These are phyloP conservation scores for Jamesozyma piceae DNA, from an alignment of 805 yeast genomes.

Conservation along the genomic window DNA sequence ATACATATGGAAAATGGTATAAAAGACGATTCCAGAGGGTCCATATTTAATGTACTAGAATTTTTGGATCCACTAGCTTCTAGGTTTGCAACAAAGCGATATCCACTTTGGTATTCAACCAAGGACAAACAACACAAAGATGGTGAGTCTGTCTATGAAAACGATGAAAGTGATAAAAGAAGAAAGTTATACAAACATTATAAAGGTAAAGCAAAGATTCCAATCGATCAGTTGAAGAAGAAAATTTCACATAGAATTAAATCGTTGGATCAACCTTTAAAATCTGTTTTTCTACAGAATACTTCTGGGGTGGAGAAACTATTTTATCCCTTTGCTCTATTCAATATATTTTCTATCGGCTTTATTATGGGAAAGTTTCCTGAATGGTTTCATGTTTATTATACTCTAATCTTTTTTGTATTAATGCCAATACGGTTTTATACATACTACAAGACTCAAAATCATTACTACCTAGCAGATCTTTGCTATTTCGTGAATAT, in stretches of 20 bases:
- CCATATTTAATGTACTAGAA: constrained; percentile 19
- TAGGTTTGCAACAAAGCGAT: constrained; percentile 13
- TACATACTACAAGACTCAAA: constrained; percentile 68
- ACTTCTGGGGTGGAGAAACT: constrained; percentile 60
- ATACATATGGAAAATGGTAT: neutral
- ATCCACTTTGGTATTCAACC: neutral
- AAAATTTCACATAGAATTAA: constrained; percentile 17
- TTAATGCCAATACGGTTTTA: constrained; percentile 80
- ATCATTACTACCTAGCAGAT: constrained; percentile 85
- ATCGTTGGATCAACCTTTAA: constrained; percentile 21
- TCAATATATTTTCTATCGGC: constrained; percentile 62
- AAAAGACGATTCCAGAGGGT: constrained; percentile 1
- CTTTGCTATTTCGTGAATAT: constrained; percentile 84
- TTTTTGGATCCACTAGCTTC: constrained; percentile 25
- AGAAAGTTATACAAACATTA: constrained; percentile 3
- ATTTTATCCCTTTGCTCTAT: constrained; percentile 68
- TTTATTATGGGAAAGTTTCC: constrained; percentile 72
- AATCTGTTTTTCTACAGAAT: constrained; percentile 28
- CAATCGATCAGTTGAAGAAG: constrained; percentile 18
- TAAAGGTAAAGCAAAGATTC: constrained; percentile 13
- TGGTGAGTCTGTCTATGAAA: neutral
- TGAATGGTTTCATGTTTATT: constrained; percentile 62
- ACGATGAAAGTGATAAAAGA: neutral
- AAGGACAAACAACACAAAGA: neutral
- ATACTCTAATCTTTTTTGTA: constrained; percentile 49